Percentiles rank a stretch among this genome's conserved stretches.
phyloP scores from a whole-genome alignment of 75 land plant species.

The Sequoiadendron giganteum region DNA sequence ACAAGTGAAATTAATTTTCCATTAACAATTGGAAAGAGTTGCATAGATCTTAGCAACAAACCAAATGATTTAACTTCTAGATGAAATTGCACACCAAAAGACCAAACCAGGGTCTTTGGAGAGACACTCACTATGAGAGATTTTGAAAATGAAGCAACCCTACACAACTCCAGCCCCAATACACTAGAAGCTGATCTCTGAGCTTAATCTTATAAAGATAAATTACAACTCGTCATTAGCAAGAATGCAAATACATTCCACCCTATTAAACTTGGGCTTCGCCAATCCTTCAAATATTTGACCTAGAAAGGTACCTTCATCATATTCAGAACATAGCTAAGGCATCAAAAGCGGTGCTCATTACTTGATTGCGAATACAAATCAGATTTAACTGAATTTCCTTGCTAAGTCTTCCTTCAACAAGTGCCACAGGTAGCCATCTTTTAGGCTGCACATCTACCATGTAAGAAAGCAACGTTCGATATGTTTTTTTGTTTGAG shows the following conservation, averaged over 20 bases:
- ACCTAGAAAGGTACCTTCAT: background rate
- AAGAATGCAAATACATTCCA: background rate
- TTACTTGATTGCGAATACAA: conserved; percentile 57
- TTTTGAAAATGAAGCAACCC: too few species aligned
- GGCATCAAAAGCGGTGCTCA: background rate
- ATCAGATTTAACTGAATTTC: conserved; percentile 67
- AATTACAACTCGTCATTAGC: background rate
- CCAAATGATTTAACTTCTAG: too few species aligned
- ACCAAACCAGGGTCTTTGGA: background rate
- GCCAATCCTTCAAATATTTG: background rate
- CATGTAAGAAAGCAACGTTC: conserved; percentile 52
- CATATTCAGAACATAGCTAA: background rate
- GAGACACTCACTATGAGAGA: background rate
- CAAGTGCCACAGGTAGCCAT: conserved; percentile 78
- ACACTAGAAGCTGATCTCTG: background rate
- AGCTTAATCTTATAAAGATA: background rate
- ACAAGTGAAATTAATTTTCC: background rate
- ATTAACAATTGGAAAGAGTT: too few species aligned
- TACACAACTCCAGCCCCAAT: background rate
- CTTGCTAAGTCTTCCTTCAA: conserved; percentile 69
- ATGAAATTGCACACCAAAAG: background rate
- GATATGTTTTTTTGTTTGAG: background rate
- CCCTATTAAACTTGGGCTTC: background rate
- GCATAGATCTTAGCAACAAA: background rate
- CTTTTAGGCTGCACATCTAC: conserved; percentile 80